phyloP scores from a whole-genome alignment of 352 stramenopile genomes.

The Pythium apleroticum region DNA sequence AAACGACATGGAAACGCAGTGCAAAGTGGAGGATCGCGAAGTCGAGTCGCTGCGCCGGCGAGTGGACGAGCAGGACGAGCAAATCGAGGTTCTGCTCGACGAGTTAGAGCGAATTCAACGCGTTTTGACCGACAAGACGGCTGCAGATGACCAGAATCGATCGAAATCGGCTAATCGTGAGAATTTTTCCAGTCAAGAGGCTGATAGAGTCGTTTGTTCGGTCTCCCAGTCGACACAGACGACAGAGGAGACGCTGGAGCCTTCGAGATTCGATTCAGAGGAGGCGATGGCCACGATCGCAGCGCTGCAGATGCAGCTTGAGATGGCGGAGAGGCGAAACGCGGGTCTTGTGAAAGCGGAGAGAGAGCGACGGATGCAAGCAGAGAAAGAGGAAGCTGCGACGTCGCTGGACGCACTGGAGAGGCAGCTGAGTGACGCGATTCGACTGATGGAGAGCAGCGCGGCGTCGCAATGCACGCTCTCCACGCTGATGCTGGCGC shows the following conservation, averaged over 20 bases:
- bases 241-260: neutral
- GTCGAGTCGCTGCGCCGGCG: neutral
- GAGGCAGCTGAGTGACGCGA: slow-evolving; percentile 17
- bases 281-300: neutral
- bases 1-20: slow-evolving; percentile 8
- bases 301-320: slow-evolving; percentile 15
- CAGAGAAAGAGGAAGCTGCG: neutral
- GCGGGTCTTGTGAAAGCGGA: neutral
- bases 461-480: neutral
- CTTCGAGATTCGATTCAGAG: neutral
- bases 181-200: too few relatives aligned
- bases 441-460: slow-evolving; percentile 13
- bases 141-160: neutral
- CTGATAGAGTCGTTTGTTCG: neutral
- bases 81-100: slow-evolving; percentile 37
- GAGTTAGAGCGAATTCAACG: slow-evolving; percentile 28
- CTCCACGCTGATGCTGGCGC: neutral
- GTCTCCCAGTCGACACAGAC: slow-evolving; percentile 10
- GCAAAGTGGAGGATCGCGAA: neutral
- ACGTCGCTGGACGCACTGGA: slow-evolving; percentile 5
- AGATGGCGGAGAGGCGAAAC: slow-evolving; percentile 14
- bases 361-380: neutral
- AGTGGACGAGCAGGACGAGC: slow-evolving; percentile 26
- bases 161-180: neutral
- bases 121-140: slow-evolving; percentile 3